Base-by-base conservation (phyloP, 1,284 basidiomycete genomes). In the Clitocybe nebularis region DNA sequence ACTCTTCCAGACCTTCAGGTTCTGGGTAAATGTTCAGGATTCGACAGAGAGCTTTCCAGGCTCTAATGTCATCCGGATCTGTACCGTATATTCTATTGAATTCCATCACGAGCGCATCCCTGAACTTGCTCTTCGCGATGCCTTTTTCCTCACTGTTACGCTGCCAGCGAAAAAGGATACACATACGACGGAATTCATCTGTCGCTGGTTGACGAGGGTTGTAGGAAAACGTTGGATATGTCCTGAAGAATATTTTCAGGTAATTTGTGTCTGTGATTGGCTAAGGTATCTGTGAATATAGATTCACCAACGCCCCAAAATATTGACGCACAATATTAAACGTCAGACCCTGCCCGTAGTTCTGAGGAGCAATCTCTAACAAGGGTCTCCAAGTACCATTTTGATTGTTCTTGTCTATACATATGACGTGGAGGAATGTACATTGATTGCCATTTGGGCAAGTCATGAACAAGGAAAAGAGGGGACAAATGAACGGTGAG, bases 31-130 rank as follows among this genome's bases (percentile, higher is more conserved):
- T 44, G 5, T 45, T 36, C 5, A 59, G 26, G 5, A 44, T 44
- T 9, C 13, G 40, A 13, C 53, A 55, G 21, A 60, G 41, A 4
- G 19, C 21, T 10, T 47, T 46, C 56, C 58, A 60, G 1, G 52
- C 48, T 11, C 41, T 44, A 2, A 57, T 34, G 30, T 46, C 49
- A 9, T 55, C 35, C 7, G 34, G 52, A 23, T 59, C 50, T 3
- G 32, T 54, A 0, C 56, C 54, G 24, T 52, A 61, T 0, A 23
- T 45, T 1, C 1, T 11, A 19, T 61, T 59, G 40, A 59, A 61
- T 17, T 53, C 45, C 39, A 46, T 7, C 3, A 54, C 52, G 5
- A 58, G 39, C 0, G 51, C 55, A 20, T 45, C 42, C 14, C 44
- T 33, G 26, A 56, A 57, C 0, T 5, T 20, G 1, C 41, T 16